A percentile compares a stretch with the other conserved stretches of the same genome.
Evolutionary conservation across 305 asterid species (phyloP).

Genomic region (Plantago lanceolata): DNA sequence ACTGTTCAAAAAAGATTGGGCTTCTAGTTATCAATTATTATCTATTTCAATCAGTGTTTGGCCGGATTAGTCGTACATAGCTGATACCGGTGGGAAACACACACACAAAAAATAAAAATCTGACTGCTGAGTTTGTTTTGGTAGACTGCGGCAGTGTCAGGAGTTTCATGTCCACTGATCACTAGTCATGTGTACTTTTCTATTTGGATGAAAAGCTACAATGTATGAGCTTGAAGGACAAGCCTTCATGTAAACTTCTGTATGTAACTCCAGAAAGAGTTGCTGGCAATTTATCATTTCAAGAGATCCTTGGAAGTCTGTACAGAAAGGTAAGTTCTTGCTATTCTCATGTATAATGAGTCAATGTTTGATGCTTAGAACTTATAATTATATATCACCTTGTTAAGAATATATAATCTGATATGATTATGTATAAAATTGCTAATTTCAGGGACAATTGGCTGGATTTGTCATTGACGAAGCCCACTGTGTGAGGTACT

Average conservation of each 20-base stretch:
- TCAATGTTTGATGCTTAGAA: slow-evolving; percentile 16
- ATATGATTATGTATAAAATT: slow-evolving; percentile 1
- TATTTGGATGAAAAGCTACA: no score
- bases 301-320: slow-evolving; percentile 58
- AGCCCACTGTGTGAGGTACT: slow-evolving; percentile 95
- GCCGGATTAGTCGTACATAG: no score
- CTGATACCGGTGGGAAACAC: no score
- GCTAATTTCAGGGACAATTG: slow-evolving; percentile 63
- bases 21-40: no score
- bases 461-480: slow-evolving; percentile 93
- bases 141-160: no score
- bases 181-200: no score
- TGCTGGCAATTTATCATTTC: slow-evolving; percentile 82
- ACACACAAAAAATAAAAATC: no score
- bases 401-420: slow-evolving; percentile 21
- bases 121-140: no score
- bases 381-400: slow-evolving; percentile 14
- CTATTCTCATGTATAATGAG: slow-evolving; percentile 13
- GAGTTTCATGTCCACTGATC: no score
- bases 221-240: slow-evolving; percentile 39
- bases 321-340: slow-evolving; percentile 56
- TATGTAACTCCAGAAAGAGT: slow-evolving; percentile 96
- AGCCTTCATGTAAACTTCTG: slow-evolving; percentile 87
- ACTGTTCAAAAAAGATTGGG: no score
- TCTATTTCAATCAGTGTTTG: no score